Conservation (phyloP, 345 rosid genomes). For the Corymbia maculata region DNA sequence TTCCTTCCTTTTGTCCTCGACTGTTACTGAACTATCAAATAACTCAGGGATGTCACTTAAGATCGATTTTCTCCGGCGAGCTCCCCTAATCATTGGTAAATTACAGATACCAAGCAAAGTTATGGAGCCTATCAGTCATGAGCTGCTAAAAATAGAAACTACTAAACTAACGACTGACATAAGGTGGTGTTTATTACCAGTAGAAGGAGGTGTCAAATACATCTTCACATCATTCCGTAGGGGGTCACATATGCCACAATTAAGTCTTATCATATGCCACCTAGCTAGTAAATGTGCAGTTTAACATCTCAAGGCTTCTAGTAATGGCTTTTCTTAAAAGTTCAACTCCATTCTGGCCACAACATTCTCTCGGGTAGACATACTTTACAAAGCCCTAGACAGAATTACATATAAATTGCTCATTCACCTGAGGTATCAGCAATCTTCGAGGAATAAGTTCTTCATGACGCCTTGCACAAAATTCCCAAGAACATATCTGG, state of each 20-base stretch:
- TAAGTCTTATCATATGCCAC: neutral
- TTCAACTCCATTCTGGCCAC: neutral
- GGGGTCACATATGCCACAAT: neutral
- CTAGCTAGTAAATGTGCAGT: neutral
- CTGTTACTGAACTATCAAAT: neutral
- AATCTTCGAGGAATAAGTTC: constrained; percentile 47
- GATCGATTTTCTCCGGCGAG: neutral
- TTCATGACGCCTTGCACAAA: constrained; percentile 49
- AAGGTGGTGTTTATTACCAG: neutral
- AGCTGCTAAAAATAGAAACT: neutral
- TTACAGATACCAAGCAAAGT: neutral
- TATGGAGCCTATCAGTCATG: neutral
- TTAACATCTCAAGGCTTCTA: neutral
- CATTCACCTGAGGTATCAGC: constrained; percentile 42
- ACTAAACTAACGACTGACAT: neutral
- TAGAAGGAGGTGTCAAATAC: neutral
- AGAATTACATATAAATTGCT: neutral
- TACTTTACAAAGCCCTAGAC: neutral
- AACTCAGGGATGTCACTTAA: neutral
- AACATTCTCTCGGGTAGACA: neutral
- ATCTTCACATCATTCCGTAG: neutral
- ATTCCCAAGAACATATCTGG: constrained; percentile 52
- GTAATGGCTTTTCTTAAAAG: neutral
- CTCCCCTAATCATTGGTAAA: neutral
- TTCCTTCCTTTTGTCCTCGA: neutral